Base-by-base conservation (phyloP, 2,329 filamentous ascomycete genomes). In the Ilyonectria sp. region DNA sequence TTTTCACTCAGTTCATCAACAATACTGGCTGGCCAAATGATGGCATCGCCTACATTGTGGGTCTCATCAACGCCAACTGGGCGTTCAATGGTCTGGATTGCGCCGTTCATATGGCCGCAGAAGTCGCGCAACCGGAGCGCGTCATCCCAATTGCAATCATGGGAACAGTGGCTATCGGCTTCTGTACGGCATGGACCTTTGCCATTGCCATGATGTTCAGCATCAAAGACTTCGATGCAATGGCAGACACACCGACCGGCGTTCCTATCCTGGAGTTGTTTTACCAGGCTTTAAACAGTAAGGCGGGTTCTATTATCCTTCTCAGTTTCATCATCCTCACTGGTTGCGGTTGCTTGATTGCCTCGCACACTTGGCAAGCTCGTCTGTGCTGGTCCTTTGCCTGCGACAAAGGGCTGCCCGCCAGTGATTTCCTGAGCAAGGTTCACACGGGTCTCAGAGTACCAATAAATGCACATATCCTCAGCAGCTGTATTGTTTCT, bases 81-180 rank as follows among this genome's bases (percentile, higher is more conserved):
- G 63, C 58, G 1, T 66, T 66, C 17, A 62, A 62, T 35, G 57
- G 62, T 1, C 40, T 68, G 2, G 66, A 68, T 19, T 53, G 53
- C 21, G 66, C 62, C 8, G 52, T 49, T 2, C 62, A 68, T n/a
- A 68, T 68, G 66, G 66, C 66, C 2, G 66, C 65, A 19, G 66
- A 68, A 17, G 58, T 66, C 6, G 35, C 56, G 11, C 47, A 63
- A 13, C 63, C 63, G 1, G 63, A 65, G 19, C 19, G 44, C 1
- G 57, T 57, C 15, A 53, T 66, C 3, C 63, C 66, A 0, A 66
- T 66, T 31, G 66, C 66, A 7, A 63, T 69, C 17, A 26, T 66
- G 26, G 59, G 63, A 1, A 66, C 66, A 3, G 63, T 69, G 1
- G 66, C 19, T 2, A 65, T 63, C 5, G 66, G 66, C 6, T 69